A percentile compares a stretch with the other conserved stretches of the same genome.
These are phyloP conservation scores for Cryphonectria radicalis DNA, from an alignment of 2,329 filamentous ascomycete genomes.

Conservation along the genomic window DNA sequence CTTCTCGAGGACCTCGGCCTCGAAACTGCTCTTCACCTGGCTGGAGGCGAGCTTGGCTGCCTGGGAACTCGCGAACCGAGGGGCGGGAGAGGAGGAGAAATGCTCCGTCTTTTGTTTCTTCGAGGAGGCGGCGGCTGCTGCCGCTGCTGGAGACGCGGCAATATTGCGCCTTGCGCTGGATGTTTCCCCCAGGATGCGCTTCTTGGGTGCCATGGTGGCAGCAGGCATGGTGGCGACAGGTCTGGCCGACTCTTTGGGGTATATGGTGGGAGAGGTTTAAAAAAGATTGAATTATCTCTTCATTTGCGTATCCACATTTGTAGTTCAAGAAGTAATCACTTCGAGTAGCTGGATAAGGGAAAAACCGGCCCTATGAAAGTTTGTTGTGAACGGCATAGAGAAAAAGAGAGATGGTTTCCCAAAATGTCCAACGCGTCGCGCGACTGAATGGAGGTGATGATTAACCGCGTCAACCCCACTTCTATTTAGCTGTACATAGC, in stretches of 20 bases:
- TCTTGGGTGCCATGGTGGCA: slow-evolving; percentile 62
- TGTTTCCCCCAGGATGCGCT: slow-evolving; percentile 72
- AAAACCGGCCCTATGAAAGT: background rate
- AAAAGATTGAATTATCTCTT: background rate
- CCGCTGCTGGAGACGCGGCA: slow-evolving; percentile 53
- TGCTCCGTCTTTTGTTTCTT: slow-evolving; percentile 87
- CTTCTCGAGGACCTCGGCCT: slow-evolving; percentile 92
- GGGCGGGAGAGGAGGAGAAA: slow-evolving; percentile 57
- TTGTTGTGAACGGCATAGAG: background rate
- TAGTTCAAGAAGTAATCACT: background rate
- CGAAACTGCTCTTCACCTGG: slow-evolving; percentile 88
- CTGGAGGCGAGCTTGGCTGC: slow-evolving; percentile 70
- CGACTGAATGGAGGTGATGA: slow-evolving; percentile 3
- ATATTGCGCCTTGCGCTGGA: slow-evolving; percentile 68
- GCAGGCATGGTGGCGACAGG: slow-evolving; percentile 49
- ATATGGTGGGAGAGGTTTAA: background rate
- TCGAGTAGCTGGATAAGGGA: background rate
- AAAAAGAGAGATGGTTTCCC: background rate
- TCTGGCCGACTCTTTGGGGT: background rate
- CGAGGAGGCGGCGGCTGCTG: slow-evolving; percentile 47
- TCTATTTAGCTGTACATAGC: slow-evolving; percentile 7
- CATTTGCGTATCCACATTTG: background rate
- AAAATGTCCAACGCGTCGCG: slow-evolving; percentile 14
- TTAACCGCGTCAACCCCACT: slow-evolving; percentile 10
- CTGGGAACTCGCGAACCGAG: slow-evolving; percentile 66